These are phyloP conservation scores for Rugosomyces carneus DNA, from an alignment of 1,284 basidiomycete genomes.

Conservation along the genomic window DNA sequence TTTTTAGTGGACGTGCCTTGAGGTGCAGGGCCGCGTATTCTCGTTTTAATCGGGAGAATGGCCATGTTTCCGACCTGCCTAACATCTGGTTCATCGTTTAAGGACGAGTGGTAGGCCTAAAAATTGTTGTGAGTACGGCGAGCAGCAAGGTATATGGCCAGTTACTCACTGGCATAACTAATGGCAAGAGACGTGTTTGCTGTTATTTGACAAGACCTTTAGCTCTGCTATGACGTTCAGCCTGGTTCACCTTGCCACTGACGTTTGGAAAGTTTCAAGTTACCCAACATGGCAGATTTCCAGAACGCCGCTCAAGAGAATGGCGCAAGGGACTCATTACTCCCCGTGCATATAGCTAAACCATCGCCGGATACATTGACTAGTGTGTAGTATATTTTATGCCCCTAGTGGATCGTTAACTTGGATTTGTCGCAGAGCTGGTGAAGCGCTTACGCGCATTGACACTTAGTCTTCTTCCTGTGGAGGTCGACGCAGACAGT, in stretches of 20 bases:
- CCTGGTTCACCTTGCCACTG: background rate
- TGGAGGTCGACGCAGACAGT: slow-evolving; percentile 61
- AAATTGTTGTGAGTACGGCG: slow-evolving; percentile 4
- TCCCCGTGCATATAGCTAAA: slow-evolving; percentile 41
- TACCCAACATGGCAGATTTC: slow-evolving; percentile 29
- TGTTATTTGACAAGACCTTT: slow-evolving; percentile 20
- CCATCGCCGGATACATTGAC: slow-evolving; percentile 67
- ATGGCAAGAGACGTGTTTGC: slow-evolving; percentile 16
- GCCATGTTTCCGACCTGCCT: slow-evolving; percentile 88
- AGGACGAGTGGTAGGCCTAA: slow-evolving; percentile 96
- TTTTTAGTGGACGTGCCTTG: slow-evolving; percentile 64
- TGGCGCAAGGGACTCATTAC: slow-evolving; percentile 42
- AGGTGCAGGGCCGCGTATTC: slow-evolving; percentile 88
- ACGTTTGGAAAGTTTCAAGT: background rate
- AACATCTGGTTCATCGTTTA: slow-evolving; percentile 83
- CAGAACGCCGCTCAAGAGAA: slow-evolving; percentile 23
- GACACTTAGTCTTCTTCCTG: slow-evolving; percentile 72
- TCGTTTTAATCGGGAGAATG: slow-evolving; percentile 88
- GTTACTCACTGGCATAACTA: slow-evolving; percentile 51
- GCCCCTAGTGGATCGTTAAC: background rate
- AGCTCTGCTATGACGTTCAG: slow-evolving; percentile 14
- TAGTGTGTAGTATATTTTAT: slow-evolving; percentile 43
- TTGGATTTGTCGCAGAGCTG: slow-evolving; percentile 46
- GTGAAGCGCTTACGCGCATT: slow-evolving; percentile 77
- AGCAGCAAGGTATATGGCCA: background rate